A percentile compares a stretch with the other conserved stretches of the same genome.
phyloP scores from a whole-genome alignment of 2,329 filamentous ascomycete species.

The Nigrograna mackinnonii region DNA sequence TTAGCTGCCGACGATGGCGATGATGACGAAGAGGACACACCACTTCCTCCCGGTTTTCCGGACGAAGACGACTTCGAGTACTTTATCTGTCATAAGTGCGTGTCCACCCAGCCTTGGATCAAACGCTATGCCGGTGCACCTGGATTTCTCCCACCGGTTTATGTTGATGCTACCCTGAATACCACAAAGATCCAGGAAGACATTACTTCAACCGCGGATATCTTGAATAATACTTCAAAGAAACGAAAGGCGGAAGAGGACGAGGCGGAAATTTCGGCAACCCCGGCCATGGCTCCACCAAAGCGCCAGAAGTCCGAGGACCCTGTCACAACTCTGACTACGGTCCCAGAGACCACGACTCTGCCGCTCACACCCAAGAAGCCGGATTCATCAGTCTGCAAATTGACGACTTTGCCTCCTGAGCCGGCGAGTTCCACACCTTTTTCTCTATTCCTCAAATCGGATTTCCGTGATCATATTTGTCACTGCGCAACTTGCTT shows the following conservation, averaged over 20 bases:
- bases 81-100: conserved; percentile 92
- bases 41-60: conserved; percentile 84
- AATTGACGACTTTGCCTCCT: conserved; percentile 61
- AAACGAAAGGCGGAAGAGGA: conserved; percentile 54
- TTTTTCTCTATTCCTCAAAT: conserved; percentile 82
- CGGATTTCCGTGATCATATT: conserved; percentile 77
- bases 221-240: conserved; percentile 27
- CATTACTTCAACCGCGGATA: conserved; percentile 14
- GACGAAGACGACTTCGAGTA: conserved; percentile 86
- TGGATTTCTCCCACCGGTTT: conserved; percentile 79
- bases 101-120: conserved; percentile 87
- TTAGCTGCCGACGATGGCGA: conserved; percentile 58
- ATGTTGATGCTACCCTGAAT: conserved; percentile 42
- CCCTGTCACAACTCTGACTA: conserved; percentile 22
- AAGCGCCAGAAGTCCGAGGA: conserved; percentile 43
- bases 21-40: conserved; percentile 55
- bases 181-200: conserved; percentile 8
- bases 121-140: conserved; percentile 79
- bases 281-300: conserved; percentile 15
- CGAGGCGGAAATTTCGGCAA: conserved; percentile 25
- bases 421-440: conserved; percentile 53
- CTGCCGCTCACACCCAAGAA: conserved; percentile 33
- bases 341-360: conserved; percentile 37
- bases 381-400: conserved; percentile 54
- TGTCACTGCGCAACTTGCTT: conserved; percentile 87